phyloP scores from a whole-genome alignment of 305 asterid genomes.

The Solanum hybrid region DNA sequence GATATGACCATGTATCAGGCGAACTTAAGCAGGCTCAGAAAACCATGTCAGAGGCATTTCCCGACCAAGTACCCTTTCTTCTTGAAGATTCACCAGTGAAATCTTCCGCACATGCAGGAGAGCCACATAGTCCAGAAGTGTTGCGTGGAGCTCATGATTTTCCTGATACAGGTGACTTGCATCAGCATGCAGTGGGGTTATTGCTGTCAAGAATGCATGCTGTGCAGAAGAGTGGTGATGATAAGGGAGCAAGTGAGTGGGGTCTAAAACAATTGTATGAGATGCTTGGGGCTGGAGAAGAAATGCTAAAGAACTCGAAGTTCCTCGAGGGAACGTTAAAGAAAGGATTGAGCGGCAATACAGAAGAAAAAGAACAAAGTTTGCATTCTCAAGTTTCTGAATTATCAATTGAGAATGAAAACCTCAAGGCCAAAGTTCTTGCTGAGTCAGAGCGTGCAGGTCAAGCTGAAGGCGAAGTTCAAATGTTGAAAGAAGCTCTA shows the following conservation, averaged over 20 bases:
- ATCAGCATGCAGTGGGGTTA: background rate
- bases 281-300: constrained; percentile 36
- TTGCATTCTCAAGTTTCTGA: constrained; percentile 22
- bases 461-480: constrained; percentile 33
- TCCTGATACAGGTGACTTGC: background rate
- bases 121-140: constrained; percentile 43
- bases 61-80: constrained; percentile 62
- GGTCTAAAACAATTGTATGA: constrained; percentile 53
- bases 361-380: constrained; percentile 23
- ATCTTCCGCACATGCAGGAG: constrained; percentile 27
- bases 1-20: constrained; percentile 86
- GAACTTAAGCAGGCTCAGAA: constrained; percentile 91
- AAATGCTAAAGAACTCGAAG: constrained; percentile 7
- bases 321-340: constrained; percentile 15
- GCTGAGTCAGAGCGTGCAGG: constrained; percentile 47
- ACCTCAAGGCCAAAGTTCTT: constrained; percentile 40
- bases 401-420: constrained; percentile 38
- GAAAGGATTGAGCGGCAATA: constrained; percentile 13
- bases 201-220: constrained; percentile 13
- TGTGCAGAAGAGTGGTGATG: constrained; percentile 12
- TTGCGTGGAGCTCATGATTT: background rate
- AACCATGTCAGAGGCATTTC: constrained; percentile 79
- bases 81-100: constrained; percentile 68
- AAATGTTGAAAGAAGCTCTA: constrained; percentile 34
- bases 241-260: constrained; percentile 17